These are phyloP conservation scores for Thermothielavioides terrestris DNA, from an alignment of 495 filamentous ascomycete species.

Conservation along the genomic window DNA sequence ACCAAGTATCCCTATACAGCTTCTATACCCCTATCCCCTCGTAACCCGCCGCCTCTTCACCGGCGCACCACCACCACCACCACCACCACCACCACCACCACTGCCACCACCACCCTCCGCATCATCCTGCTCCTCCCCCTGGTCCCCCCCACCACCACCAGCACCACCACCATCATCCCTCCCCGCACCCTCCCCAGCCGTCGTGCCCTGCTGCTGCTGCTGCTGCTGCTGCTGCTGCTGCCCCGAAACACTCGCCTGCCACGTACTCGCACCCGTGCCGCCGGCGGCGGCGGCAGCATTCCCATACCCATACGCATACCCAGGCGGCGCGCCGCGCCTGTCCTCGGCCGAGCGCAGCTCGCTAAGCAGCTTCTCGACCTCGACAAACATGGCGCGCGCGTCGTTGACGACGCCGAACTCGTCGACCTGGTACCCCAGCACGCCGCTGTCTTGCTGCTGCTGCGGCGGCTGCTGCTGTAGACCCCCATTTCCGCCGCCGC, in stretches of 20 bases:
- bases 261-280: slow-evolving; percentile 20
- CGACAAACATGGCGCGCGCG: slow-evolving; percentile 71
- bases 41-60: slow-evolving; percentile 9
- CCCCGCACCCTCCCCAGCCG: too few relatives aligned
- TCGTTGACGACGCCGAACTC: slow-evolving; percentile 78
- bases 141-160: not conserved
- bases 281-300: slow-evolving; percentile 2
- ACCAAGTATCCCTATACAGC: too few relatives aligned
- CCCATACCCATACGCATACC: too few relatives aligned
- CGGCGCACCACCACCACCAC: not conserved
- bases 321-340: slow-evolving; percentile 9
- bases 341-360: slow-evolving; percentile 37
- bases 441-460: slow-evolving; percentile 30
- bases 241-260: slow-evolving; percentile 22
- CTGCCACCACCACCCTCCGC: not conserved
- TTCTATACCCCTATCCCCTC: slow-evolving; percentile 5
- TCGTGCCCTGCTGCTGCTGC: too few relatives aligned
- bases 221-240: not conserved
- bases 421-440: slow-evolving; percentile 48
- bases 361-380: slow-evolving; percentile 55
- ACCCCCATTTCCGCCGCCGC: not conserved
- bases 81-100: not conserved
- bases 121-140: not conserved
- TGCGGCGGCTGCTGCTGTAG: too few relatives aligned
- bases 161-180: not conserved